A percentile compares a stretch with the other conserved stretches of the same genome.
These are phyloP conservation scores for Massariosphaeria phaeospora DNA, from an alignment of 495 filamentous ascomycete species.

Conservation along the genomic window DNA sequence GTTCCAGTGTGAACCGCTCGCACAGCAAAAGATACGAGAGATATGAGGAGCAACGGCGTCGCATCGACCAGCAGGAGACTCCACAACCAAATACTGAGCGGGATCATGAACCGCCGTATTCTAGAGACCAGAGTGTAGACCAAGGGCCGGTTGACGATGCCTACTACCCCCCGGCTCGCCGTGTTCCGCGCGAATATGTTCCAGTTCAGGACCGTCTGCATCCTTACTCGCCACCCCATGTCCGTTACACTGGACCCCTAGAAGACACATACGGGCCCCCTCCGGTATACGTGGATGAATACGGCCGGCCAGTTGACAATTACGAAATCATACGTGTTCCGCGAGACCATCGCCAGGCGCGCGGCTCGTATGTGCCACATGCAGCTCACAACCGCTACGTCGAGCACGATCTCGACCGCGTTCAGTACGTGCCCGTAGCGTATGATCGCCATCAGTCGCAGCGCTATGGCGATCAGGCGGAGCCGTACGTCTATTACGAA, in stretches of 20 bases:
- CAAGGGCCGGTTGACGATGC: constrained; percentile 13
- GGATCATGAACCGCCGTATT: constrained; percentile 20
- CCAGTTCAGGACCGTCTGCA: constrained; percentile 21
- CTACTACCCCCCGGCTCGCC: constrained; percentile 6
- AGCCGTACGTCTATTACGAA: constrained; percentile 28
- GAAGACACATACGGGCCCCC: constrained; percentile 15
- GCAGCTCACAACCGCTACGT: constrained; percentile 5
- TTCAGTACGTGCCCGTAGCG: constrained; percentile 21
- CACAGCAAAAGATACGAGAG: constrained; percentile 25
- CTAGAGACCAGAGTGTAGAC: constrained; percentile 28
- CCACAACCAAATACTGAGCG: constrained; percentile 18
- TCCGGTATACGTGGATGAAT: constrained; percentile 24
- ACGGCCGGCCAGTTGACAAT: constrained; percentile 10
- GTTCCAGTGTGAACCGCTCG: constrained; percentile 17
- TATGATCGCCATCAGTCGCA: constrained; percentile 16
- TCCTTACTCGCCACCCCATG: constrained; percentile 7
- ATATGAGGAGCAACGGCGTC: constrained; percentile 28
- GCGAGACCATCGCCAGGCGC: constrained; percentile 8
- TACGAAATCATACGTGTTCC: constrained; percentile 27
- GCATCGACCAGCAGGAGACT: constrained; percentile 30
- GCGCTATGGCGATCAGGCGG: constrained; percentile 4
- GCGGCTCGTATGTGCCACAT: constrained; percentile 10
- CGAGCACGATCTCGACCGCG: neutral
- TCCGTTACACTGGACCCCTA: constrained; percentile 14
- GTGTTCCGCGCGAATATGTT: constrained; percentile 16